A percentile compares a stretch with the other conserved stretches of the same genome.
Conservation (phyloP, 2,329 filamentous ascomycete species). For the Geosmithia flava region DNA sequence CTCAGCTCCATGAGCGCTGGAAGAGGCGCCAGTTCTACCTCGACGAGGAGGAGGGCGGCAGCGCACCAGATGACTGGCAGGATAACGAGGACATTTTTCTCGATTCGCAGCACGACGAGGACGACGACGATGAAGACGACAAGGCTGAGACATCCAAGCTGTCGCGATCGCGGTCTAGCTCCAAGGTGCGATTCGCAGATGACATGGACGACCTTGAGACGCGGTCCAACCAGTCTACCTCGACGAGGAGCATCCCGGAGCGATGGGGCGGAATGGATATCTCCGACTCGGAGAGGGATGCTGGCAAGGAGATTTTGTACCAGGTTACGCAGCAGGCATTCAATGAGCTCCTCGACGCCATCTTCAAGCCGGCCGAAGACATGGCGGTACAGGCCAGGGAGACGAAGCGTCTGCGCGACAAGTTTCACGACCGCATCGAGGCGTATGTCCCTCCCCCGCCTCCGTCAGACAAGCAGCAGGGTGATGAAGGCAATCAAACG, state of each 20-base stretch:
- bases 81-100: constrained; percentile 41
- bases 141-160: constrained; percentile 18
- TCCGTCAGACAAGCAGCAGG: neutral
- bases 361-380: constrained; percentile 76
- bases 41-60: constrained; percentile 70
- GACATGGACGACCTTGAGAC: constrained; percentile 58
- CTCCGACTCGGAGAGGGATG: constrained; percentile 67
- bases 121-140: constrained; percentile 14
- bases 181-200: constrained; percentile 67
- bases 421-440: constrained; percentile 36
- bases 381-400: constrained; percentile 55
- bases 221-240: constrained; percentile 60
- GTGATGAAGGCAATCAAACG: constrained; percentile 8
- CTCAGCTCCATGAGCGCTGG: constrained; percentile 59
- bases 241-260: constrained; percentile 59
- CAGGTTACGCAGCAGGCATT: constrained; percentile 86
- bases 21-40: constrained; percentile 67
- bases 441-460: constrained; percentile 4
- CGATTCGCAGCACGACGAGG: neutral
- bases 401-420: constrained; percentile 49
- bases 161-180: constrained; percentile 58
- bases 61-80: constrained; percentile 51
- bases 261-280: constrained; percentile 70
- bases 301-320: constrained; percentile 80
- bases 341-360: constrained; percentile 77